These are phyloP conservation scores for Chlorella vulgaris DNA, from an alignment of 139 green algal species.

Conservation along the genomic window DNA sequence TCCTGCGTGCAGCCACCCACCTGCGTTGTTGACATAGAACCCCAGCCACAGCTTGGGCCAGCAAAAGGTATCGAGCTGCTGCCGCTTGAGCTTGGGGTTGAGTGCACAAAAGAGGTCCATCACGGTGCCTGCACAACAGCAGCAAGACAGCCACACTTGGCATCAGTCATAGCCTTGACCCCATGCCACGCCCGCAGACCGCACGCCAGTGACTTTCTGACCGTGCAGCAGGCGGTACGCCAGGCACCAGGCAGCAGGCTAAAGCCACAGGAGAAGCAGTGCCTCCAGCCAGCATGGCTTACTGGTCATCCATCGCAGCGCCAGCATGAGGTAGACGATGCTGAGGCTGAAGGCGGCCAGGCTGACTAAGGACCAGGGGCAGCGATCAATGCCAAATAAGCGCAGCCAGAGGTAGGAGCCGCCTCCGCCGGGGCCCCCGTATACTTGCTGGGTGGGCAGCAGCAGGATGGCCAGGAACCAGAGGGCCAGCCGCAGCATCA, in stretches of 20 bases:
- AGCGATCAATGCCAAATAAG: constrained; percentile 35
- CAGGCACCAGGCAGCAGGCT: no score
- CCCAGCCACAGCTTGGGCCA: constrained; percentile 25
- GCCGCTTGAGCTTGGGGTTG: constrained; percentile 20
- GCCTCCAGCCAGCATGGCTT: no score
- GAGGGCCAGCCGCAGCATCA: constrained; percentile 29
- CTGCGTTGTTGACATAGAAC: constrained; percentile 22
- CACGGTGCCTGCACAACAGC: neutral
- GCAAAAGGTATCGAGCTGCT: constrained; percentile 31
- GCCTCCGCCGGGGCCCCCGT: constrained; percentile 33
- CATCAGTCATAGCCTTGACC: no score
- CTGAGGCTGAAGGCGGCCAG: constrained; percentile 18
- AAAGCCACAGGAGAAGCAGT: no score
- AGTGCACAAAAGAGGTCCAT: constrained; percentile 29
- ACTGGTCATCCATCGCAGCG: constrained; percentile 58
- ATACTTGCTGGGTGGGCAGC: constrained; percentile 54
- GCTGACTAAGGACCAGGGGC: constrained; percentile 3
- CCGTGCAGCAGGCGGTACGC: no score
- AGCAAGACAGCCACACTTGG: neutral
- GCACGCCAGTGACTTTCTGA: no score
- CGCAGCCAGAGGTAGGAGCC: constrained; percentile 45
- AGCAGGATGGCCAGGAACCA: constrained; percentile 40
- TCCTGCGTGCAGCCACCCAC: neutral
- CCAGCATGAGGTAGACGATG: constrained; percentile 8
- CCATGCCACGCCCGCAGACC: no score